Conservation (phyloP, 768 basidiomycete genomes). For the Termitomyces sp. region DNA sequence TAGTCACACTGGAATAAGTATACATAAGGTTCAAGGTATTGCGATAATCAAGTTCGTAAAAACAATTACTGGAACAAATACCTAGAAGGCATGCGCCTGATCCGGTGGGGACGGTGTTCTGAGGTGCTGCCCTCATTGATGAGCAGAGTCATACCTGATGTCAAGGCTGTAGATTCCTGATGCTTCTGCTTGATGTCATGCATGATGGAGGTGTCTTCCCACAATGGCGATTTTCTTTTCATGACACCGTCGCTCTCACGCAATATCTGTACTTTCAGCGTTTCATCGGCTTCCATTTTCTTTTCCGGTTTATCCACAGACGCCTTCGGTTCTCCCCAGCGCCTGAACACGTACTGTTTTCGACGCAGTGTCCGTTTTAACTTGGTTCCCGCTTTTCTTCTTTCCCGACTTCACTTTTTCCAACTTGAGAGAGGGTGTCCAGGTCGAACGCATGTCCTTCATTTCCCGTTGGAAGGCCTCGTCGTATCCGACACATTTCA, state of each 20-base stretch:
- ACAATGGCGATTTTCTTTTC: background rate
- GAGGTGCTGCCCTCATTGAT: too few species aligned
- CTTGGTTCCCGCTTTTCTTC: background rate
- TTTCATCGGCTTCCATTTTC: background rate
- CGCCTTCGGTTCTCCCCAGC: too few species aligned
- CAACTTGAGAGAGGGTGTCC: background rate
- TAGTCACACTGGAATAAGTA: background rate
- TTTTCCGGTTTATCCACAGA: background rate
- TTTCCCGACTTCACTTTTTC: background rate
- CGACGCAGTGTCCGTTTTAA: too few species aligned
- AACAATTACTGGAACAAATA: background rate
- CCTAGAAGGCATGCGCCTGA: background rate
- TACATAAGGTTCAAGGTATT: background rate
- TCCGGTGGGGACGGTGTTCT: background rate
- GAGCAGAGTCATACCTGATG: too few species aligned
- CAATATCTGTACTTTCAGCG: background rate
- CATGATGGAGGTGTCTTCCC: background rate
- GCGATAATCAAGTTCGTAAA: background rate
- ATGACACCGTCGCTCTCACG: too few species aligned
- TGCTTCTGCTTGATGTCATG: background rate
- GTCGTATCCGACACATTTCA: slow-evolving; percentile 2
- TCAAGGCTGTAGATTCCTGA: background rate
- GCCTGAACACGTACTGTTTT: too few species aligned
- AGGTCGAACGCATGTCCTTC: background rate
- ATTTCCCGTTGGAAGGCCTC: background rate